These are phyloP conservation scores for Dactylonectria estremocensis DNA, from an alignment of 2,329 filamentous ascomycete genomes.

Conservation along the genomic window DNA sequence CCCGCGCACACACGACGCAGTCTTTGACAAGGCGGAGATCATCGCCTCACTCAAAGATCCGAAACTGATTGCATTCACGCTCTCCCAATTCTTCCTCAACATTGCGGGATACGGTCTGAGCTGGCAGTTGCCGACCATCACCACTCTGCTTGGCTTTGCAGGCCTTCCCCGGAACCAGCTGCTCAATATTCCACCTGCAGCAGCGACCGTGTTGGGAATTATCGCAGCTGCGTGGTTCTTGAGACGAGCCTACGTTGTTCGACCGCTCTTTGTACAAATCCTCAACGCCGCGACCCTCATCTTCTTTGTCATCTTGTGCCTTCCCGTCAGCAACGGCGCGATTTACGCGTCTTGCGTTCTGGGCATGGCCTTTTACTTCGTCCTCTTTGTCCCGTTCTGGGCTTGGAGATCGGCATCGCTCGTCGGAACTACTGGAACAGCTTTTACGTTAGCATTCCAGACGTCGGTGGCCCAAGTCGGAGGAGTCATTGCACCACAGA, in stretches of 20 bases:
- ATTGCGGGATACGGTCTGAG: conserved; percentile 58
- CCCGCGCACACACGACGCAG: conserved; percentile 54
- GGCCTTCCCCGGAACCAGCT: conserved; percentile 60
- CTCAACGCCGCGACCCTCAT: conserved; percentile 58
- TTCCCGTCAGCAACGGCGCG: conserved; percentile 43
- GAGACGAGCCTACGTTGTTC: conserved; percentile 20
- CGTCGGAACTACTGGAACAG: conserved; percentile 59
- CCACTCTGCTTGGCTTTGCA: conserved; percentile 59
- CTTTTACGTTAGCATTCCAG: conserved; percentile 61
- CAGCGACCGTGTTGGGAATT: conserved; percentile 56
- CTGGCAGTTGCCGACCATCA: conserved; percentile 60
- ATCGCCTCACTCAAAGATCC: conserved; percentile 49
- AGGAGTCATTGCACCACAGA: conserved; percentile 61
- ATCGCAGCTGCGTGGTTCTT: conserved; percentile 58
- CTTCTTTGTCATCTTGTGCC: conserved; percentile 61
- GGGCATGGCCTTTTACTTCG: conserved; percentile 59
- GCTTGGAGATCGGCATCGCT: conserved; percentile 61
- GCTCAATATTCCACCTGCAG: conserved; percentile 62
- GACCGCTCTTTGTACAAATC: conserved; percentile 37
- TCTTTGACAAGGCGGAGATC: conserved; percentile 55
- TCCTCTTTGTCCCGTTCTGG: conserved; percentile 64
- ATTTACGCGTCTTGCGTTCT: conserved; percentile 62
- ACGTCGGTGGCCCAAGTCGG: conserved; percentile 61
- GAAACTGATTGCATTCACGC: conserved; percentile 44
- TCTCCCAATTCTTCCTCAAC: conserved; percentile 54